These are phyloP conservation scores for Odonthalia washingtoniensis DNA, from an alignment of 31 red algal genomes.

Conservation along the genomic window DNA sequence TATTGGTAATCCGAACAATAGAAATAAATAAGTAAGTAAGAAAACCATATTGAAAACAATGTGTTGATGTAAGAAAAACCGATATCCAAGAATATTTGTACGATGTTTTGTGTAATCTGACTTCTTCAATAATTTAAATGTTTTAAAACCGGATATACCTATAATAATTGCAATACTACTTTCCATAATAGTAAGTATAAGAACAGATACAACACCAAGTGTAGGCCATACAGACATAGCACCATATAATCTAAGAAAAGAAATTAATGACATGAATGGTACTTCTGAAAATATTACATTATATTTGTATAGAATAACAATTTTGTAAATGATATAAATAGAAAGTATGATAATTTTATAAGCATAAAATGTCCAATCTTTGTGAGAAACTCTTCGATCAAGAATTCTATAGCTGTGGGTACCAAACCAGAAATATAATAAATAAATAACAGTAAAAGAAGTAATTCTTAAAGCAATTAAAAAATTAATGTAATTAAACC, in stretches of 20 bases:
- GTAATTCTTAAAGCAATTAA: slow-evolving; percentile 54
- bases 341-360: slow-evolving; percentile 44
- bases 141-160: slow-evolving; percentile 22
- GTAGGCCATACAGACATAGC: slow-evolving; percentile 50
- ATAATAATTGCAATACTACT: slow-evolving; percentile 41
- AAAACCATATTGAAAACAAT: slow-evolving; percentile 57
- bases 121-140: slow-evolving; percentile 26
- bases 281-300: slow-evolving; percentile 58
- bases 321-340: slow-evolving; percentile 59
- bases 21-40: slow-evolving; percentile 44
- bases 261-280: slow-evolving; percentile 57
- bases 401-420: slow-evolving; percentile 72
- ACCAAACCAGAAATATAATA: slow-evolving; percentile 68
- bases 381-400: slow-evolving; percentile 34
- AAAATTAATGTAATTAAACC: slow-evolving; percentile 36
- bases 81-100: slow-evolving; percentile 72
- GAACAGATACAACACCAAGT: slow-evolving; percentile 46
- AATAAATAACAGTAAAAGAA: slow-evolving; percentile 53
- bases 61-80: slow-evolving; percentile 77
- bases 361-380: slow-evolving; percentile 68
- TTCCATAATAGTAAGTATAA: slow-evolving; percentile 50
- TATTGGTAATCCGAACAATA: slow-evolving; percentile 70
- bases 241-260: slow-evolving; percentile 62
- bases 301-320: slow-evolving; percentile 57
- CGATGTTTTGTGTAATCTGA: slow-evolving; percentile 63